Evolutionary conservation across 1,139 yeast species (phyloP), one percentile per base, ranked within the genome.

Genomic region (Komagataea norvegica): DNA sequence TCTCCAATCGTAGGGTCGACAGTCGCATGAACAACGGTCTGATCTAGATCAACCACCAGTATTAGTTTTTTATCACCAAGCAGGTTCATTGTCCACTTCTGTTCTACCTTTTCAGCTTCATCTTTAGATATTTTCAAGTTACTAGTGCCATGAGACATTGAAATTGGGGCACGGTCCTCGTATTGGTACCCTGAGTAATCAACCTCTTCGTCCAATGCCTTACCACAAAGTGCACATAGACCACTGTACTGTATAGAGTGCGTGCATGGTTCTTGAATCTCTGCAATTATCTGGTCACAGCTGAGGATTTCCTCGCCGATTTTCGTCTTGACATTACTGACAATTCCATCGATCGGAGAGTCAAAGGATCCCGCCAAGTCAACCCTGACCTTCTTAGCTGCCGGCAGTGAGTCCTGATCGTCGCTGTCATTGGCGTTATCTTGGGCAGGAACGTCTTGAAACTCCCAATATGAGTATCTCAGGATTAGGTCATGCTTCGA

Each of bases 201-300:
- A 41, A 76, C 77, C 49, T 79, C 88, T 48, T 80, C 93, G 41
- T 79, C 89, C n/a, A 89, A 73, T 3, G 85, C 72, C 43, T 77
- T 76, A 7, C 98, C 98, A 60, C 99, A 91, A 24, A 88, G 64
- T 0, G 96, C 97, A 65, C 99, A 91, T 32, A 91, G 67, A 0
- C 98, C 98, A 14, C 95, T 95, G 55, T 83, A 91, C 51, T 91
- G 96, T n/a, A 93, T 91, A 1, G 93, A 78, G 59, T 91, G 99
- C 9, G 87, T 72, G 55, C 99, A 91, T 0, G 94, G 89, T 56
- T 93, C 96, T 32, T 67, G 60, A 13, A 91, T 70, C 33, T 69
- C 63, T 28, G 79, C 72, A 20, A 88, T 63, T 5, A 63, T 65
- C 6, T 68, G 65, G 6, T 70, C 72, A 18, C 69, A 51, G 44